A percentile compares a stretch with the other conserved stretches of the same genome.
Evolutionary conservation across 202 grass and related monocot genomes (phyloP).

Genomic region (Hordeum pubiflorum): DNA sequence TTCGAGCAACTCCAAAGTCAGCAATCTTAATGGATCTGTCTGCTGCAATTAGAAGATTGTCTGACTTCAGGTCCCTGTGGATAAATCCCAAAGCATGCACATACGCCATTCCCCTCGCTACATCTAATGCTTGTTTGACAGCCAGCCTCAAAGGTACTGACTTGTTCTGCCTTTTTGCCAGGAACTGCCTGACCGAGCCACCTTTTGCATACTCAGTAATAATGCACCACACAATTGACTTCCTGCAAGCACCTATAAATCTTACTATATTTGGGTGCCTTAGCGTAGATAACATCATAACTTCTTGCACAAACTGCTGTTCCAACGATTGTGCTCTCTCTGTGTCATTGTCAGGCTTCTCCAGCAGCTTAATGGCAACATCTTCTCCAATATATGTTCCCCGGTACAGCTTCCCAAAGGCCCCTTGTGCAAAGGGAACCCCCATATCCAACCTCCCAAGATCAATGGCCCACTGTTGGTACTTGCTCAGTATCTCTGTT

Average conservation of each 20-base stretch:
- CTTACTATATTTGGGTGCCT: constrained; percentile 70
- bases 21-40: constrained; percentile 83
- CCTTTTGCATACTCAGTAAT: constrained; percentile 74
- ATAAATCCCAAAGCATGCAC: constrained; percentile 75
- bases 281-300: constrained; percentile 71
- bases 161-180: constrained; percentile 64
- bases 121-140: constrained; percentile 71
- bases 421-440: constrained; percentile 60
- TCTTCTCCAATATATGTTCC: constrained; percentile 75
- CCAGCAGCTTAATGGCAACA: constrained; percentile 66
- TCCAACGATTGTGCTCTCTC: constrained; percentile 63
- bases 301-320: constrained; percentile 78
- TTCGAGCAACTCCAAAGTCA: constrained; percentile 86
- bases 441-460: constrained; percentile 65
- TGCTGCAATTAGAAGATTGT: constrained; percentile 65
- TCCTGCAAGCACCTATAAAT: constrained; percentile 70
- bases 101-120: constrained; percentile 72
- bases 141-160: constrained; percentile 56
- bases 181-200: constrained; percentile 66
- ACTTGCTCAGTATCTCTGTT: constrained; percentile 54
- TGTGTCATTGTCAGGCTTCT: constrained; percentile 36
- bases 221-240: constrained; percentile 75
- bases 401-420: constrained; percentile 67
- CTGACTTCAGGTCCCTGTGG: constrained; percentile 76
- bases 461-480: constrained; percentile 68